A percentile compares a stretch with the other conserved stretches of the same genome.
These are phyloP conservation scores for Desmodesmus armatus DNA, from an alignment of 139 green algal species.

Conservation along the genomic window DNA sequence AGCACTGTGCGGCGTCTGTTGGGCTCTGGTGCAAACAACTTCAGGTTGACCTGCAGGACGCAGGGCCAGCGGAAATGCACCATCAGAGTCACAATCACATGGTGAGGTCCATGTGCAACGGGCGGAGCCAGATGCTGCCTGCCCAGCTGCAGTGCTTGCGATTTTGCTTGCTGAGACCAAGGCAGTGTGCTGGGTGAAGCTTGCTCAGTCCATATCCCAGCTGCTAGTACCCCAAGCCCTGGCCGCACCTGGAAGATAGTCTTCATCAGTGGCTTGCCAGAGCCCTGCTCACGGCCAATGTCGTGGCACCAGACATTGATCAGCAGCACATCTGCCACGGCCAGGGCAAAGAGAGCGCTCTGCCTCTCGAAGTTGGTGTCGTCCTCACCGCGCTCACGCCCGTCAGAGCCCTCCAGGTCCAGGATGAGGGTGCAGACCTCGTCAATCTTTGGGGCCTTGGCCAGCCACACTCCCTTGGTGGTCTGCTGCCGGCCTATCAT, in stretches of 20 bases:
- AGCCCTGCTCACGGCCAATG: conserved; percentile 94
- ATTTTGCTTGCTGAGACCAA: not conserved
- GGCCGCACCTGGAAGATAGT: conserved; percentile 97
- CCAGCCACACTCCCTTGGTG: conserved; percentile 93
- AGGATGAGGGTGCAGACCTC: conserved; percentile 88
- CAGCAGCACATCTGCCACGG: conserved; percentile 93
- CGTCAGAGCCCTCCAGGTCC: conserved; percentile 94
- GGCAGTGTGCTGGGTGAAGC: not conserved
- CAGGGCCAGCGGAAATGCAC: too few relatives aligned
- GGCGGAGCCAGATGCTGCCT: too few relatives aligned
- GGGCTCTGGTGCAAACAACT: conserved; percentile 92
- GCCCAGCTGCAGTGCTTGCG: not conserved
- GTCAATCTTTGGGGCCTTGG: conserved; percentile 71
- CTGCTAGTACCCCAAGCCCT: too few relatives aligned
- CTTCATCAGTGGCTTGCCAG: conserved; percentile 97
- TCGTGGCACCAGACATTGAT: conserved; percentile 99
- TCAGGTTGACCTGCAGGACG: conserved; percentile 95
- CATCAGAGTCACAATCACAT: too few relatives aligned
- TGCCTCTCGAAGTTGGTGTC: conserved; percentile 99
- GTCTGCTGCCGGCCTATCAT: conserved; percentile 87
- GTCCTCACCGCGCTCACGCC: conserved; percentile 95
- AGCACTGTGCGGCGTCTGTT: conserved; percentile 82
- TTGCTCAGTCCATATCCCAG: too few relatives aligned
- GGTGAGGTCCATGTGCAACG: too few relatives aligned
- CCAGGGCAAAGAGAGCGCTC: conserved; percentile 95